phyloP scores from a whole-genome alignment of 495 filamentous ascomycete species.

The Penicillium parvum region DNA sequence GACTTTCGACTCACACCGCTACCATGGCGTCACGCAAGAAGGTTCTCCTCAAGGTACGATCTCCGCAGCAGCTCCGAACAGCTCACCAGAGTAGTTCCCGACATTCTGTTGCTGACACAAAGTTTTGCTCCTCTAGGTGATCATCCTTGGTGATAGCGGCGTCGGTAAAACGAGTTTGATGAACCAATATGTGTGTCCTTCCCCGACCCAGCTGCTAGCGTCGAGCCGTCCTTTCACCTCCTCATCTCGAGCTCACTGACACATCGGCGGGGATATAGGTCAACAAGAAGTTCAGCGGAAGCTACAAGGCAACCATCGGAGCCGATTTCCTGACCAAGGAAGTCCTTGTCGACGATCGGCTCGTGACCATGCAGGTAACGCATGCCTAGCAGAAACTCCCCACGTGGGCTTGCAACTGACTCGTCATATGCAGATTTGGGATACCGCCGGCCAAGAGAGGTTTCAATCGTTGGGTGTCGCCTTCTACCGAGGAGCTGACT shows the following conservation, averaged over 20 bases:
- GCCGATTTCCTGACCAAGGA: constrained; percentile 99
- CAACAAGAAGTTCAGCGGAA: constrained; percentile 99
- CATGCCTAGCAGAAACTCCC: not conserved
- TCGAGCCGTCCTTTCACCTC: constrained; percentile 4
- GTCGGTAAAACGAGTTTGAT: constrained; percentile 99
- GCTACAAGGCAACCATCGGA: constrained; percentile 99
- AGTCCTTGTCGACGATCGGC: constrained; percentile 91
- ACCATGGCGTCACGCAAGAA: constrained; percentile 93
- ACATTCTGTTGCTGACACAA: constrained; percentile 3
- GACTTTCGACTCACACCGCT: constrained; percentile 13
- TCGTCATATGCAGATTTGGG: constrained; percentile 71
- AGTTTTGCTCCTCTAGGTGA: constrained; percentile 59
- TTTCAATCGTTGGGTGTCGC: constrained; percentile 97
- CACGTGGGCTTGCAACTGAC: constrained; percentile 11
- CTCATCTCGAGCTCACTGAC: constrained; percentile 20
- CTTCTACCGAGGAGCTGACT: constrained; percentile 97
- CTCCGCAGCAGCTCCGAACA: constrained; percentile 25
- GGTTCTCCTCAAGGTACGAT: constrained; percentile 85
- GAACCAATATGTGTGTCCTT: constrained; percentile 96
- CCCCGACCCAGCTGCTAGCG: constrained; percentile 3
- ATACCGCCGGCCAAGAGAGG: constrained; percentile 95
- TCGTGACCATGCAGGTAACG: constrained; percentile 96
- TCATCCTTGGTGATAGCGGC: constrained; percentile 96
- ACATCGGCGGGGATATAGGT: constrained; percentile 52
- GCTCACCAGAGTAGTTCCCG: not conserved